A percentile compares a stretch with the other conserved stretches of the same genome.
Conservation (phyloP, 2,329 filamentous ascomycete genomes). For the Fusarium coffeatum region DNA sequence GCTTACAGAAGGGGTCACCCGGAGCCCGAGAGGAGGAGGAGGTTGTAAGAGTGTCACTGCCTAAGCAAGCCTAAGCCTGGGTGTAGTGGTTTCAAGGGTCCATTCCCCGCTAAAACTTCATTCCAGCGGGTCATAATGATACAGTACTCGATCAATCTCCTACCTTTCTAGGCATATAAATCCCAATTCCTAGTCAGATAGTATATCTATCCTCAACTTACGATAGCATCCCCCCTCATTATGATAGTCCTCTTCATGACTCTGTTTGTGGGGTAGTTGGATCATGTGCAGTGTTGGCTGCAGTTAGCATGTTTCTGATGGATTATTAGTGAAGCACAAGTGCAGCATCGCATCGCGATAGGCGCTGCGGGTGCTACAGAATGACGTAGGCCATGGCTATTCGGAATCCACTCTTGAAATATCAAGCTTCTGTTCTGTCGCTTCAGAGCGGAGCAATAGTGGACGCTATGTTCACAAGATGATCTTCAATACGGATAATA, state of each 20-base stretch:
- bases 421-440: slow-evolving; percentile 27
- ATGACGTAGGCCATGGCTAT: slow-evolving; percentile 44
- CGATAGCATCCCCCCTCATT: not conserved
- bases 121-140: slow-evolving; percentile 8
- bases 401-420: slow-evolving; percentile 21
- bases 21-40: not conserved
- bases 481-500: not conserved
- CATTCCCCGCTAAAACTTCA: slow-evolving; percentile 28
- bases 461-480: slow-evolving; percentile 7
- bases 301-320: slow-evolving; percentile 5
- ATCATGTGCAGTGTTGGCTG: slow-evolving; percentile 33
- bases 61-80: slow-evolving; percentile 1
- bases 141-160: not conserved
- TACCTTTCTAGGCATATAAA: not conserved
- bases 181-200: not conserved
- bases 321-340: slow-evolving; percentile 22
- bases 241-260: slow-evolving; percentile 24
- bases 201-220: not conserved
- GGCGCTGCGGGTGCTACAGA: slow-evolving; percentile 36
- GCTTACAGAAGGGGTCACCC: slow-evolving; percentile 13
- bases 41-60: slow-evolving; percentile 4
- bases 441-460: slow-evolving; percentile 6
- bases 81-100: slow-evolving; percentile 31
- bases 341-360: slow-evolving; percentile 36
- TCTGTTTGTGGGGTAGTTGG: slow-evolving; percentile 21